A percentile compares a stretch with the other conserved stretches of the same genome.
These are phyloP conservation scores for Pyrenochaeta sp. DNA, from an alignment of 2,329 filamentous ascomycete genomes.

Conservation along the genomic window DNA sequence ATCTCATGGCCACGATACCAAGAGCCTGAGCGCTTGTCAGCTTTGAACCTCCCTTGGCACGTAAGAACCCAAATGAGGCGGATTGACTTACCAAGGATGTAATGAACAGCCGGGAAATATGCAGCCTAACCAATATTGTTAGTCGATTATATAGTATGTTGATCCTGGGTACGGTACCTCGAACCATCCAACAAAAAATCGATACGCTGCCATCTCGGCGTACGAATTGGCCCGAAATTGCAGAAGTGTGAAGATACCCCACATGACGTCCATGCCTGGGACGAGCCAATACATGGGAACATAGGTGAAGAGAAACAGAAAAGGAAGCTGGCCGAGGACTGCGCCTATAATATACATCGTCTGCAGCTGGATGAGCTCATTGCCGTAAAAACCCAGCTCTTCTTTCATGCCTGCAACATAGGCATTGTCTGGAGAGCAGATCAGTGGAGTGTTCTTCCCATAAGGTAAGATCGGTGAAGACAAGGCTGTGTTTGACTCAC, in stretches of 20 bases:
- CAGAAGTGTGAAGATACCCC: slow-evolving; percentile 64
- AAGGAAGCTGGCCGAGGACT: slow-evolving; percentile 60
- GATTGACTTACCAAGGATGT: slow-evolving; percentile 19
- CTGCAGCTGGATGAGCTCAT: slow-evolving; percentile 62
- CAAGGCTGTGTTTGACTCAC: neutral
- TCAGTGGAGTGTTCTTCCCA: neutral
- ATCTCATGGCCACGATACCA: slow-evolving; percentile 56
- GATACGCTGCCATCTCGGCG: slow-evolving; percentile 59
- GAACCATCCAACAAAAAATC: slow-evolving; percentile 62
- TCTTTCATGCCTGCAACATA: slow-evolving; percentile 63
- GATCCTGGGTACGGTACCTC: slow-evolving; percentile 34
- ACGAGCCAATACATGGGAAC: slow-evolving; percentile 57
- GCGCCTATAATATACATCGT: slow-evolving; percentile 61
- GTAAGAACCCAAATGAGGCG: slow-evolving; percentile 32
- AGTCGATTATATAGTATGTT: neutral
- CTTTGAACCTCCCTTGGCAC: neutral
- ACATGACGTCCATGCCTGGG: slow-evolving; percentile 59
- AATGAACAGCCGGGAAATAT: neutral
- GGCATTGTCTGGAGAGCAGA: slow-evolving; percentile 57
- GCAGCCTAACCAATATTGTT: neutral
- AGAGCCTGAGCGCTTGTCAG: slow-evolving; percentile 35
- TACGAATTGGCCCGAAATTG: slow-evolving; percentile 59
- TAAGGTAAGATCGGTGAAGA: too few relatives aligned
- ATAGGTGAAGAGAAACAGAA: slow-evolving; percentile 45
- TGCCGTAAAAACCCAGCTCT: slow-evolving; percentile 59